These are phyloP conservation scores for Scenedesmus sp. DNA, from an alignment of 163 green algal species.

Conservation along the genomic window DNA sequence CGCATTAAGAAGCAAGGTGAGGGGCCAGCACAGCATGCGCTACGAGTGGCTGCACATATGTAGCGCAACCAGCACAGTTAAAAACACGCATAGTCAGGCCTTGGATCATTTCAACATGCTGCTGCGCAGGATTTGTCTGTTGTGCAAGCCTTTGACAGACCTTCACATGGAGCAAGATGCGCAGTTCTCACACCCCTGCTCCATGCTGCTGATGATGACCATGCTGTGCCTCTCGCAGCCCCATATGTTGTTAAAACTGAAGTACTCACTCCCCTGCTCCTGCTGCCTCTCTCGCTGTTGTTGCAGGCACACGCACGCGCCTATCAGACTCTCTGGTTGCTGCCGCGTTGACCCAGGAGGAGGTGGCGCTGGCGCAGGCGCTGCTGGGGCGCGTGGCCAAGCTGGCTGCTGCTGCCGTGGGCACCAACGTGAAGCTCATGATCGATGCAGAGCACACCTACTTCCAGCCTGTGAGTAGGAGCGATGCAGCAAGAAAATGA, in stretches of 20 bases:
- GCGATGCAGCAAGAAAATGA: not conserved
- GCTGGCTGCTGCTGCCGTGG: constrained; percentile 67
- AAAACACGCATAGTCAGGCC: too few relatives aligned
- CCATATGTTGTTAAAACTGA: too few relatives aligned
- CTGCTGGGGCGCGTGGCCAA: constrained; percentile 80
- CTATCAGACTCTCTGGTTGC: constrained; percentile 23
- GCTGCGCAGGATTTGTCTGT: too few relatives aligned
- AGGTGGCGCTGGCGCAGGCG: constrained; percentile 78
- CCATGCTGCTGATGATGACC: too few relatives aligned
- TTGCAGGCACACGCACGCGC: constrained; percentile 14
- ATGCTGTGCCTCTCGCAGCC: too few relatives aligned
- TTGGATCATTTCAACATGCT: too few relatives aligned
- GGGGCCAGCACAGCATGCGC: not conserved
- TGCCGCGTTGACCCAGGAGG: constrained; percentile 47
- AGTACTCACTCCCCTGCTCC: not conserved
- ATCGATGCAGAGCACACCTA: constrained; percentile 92
- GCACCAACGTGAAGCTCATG: constrained; percentile 77
- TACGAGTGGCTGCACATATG: not conserved
- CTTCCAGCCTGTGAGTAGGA: constrained; percentile 80
- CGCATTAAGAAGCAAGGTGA: constrained; percentile 45
- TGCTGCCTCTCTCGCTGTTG: not conserved
- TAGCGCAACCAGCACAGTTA: too few relatives aligned
- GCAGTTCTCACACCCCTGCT: too few relatives aligned
- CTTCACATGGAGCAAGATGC: too few relatives aligned
- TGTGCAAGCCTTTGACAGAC: too few relatives aligned